These are phyloP conservation scores for Amauroascus verrucosus DNA, from an alignment of 2,329 filamentous ascomycete genomes.

Conservation along the genomic window DNA sequence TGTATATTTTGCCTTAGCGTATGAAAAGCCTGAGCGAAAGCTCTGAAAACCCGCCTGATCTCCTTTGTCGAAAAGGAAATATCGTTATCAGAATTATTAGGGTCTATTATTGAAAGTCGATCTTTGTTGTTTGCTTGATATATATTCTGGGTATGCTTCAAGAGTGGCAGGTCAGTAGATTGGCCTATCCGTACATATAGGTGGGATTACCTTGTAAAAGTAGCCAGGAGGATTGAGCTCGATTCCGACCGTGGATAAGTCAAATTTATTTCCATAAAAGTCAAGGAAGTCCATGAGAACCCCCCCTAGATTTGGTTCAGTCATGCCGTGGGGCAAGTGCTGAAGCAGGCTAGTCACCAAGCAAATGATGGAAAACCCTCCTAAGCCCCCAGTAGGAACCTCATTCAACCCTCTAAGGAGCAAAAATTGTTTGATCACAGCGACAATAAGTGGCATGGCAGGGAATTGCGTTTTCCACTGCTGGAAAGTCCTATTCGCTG, in stretches of 20 bases:
- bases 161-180: conserved; percentile 23
- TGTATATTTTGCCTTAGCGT: conserved; percentile 50
- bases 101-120: conserved; percentile 80
- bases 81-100: conserved; percentile 75
- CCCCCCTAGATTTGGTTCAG: conserved; percentile 62
- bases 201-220: conserved; percentile 57
- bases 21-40: conserved; percentile 57
- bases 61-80: conserved; percentile 77
- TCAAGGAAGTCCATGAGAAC: conserved; percentile 80
- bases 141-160: conserved; percentile 31
- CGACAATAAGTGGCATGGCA: conserved; percentile 74
- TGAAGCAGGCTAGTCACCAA: conserved; percentile 83
- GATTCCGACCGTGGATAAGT: conserved; percentile 61
- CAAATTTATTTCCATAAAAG: conserved; percentile 75
- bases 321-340: conserved; percentile 60
- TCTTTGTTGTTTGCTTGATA: conserved; percentile 46
- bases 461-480: conserved; percentile 71
- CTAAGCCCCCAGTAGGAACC: conserved; percentile 79
- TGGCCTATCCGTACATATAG: conserved; percentile 10
- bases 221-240: conserved; percentile 63
- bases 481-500: conserved; percentile 69
- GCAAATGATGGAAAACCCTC: conserved; percentile 90
- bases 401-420: conserved; percentile 85
- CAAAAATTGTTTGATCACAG: conserved; percentile 84
- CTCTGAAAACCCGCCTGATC: conserved; percentile 54